These are phyloP conservation scores for Pseudogymnoascus sp. DNA, from an alignment of 2,329 filamentous ascomycete genomes.

Conservation along the genomic window DNA sequence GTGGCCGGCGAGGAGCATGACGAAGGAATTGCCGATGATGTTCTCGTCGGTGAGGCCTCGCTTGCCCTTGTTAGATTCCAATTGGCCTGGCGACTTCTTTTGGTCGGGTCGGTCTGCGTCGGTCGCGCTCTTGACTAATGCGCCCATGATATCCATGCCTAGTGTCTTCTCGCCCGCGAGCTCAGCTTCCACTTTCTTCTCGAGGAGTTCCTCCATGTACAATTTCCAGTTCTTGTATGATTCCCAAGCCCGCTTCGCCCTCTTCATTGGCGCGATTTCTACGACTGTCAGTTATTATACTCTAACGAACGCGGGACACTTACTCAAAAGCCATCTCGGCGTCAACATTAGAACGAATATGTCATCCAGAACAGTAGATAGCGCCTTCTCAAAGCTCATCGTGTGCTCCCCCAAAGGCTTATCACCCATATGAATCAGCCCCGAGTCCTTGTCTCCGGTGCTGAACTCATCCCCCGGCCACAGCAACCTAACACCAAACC, in stretches of 20 bases:
- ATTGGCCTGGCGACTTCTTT: slow-evolving; percentile 35
- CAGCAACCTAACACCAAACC: slow-evolving; percentile 57
- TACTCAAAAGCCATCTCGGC: slow-evolving; percentile 44
- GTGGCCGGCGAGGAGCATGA: slow-evolving; percentile 67
- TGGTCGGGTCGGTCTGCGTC: slow-evolving; percentile 30
- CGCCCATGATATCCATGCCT: slow-evolving; percentile 51
- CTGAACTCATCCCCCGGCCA: slow-evolving; percentile 57
- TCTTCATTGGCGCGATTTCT: slow-evolving; percentile 38
- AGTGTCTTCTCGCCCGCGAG: slow-evolving; percentile 31
- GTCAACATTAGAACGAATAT: slow-evolving; percentile 46
- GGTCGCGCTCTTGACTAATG: slow-evolving; percentile 43
- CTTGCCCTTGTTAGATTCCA: slow-evolving; percentile 43
- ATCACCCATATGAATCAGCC: slow-evolving; percentile 20
- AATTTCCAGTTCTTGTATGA: slow-evolving; percentile 50
- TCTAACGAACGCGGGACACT: slow-evolving; percentile 18
- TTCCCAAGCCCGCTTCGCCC: slow-evolving; percentile 38
- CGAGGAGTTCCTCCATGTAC: slow-evolving; percentile 56
- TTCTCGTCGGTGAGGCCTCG: slow-evolving; percentile 54
- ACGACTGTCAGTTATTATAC: neutral
- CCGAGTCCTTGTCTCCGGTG: slow-evolving; percentile 36
- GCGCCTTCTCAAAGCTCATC: slow-evolving; percentile 49
- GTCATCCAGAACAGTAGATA: slow-evolving; percentile 47
- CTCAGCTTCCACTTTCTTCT: slow-evolving; percentile 43
- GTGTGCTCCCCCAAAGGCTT: slow-evolving; percentile 36
- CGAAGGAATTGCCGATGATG: slow-evolving; percentile 66